Evolutionary conservation across 768 basidiomycete species (phyloP).

Genomic region (Termitomyces sp.): DNA sequence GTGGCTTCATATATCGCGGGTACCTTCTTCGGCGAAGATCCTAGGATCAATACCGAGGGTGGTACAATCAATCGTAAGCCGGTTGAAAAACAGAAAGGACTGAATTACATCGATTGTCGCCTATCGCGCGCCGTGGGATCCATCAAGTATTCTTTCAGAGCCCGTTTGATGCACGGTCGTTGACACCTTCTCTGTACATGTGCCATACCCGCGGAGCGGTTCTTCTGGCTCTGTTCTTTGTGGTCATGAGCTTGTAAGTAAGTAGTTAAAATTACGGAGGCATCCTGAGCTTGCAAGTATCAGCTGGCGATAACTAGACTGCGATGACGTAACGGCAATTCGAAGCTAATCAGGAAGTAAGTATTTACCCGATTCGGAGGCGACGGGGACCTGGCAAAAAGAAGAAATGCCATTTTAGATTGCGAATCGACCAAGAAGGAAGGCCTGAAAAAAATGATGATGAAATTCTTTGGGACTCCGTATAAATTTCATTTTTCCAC

Average conservation of each 20-base stretch:
- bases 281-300: not conserved
- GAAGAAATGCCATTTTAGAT: constrained; percentile 11
- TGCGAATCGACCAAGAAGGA: constrained; percentile 10
- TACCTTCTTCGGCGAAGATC: not conserved
- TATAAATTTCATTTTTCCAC: constrained; percentile 25
- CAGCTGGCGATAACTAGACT: too few species aligned
- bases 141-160: constrained; percentile 4
- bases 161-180: constrained; percentile 4
- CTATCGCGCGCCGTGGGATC: not conserved
- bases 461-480: constrained; percentile 1
- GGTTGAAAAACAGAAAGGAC: not conserved
- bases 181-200: constrained; percentile 13
- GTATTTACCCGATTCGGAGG: not conserved
- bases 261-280: not conserved
- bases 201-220: not conserved
- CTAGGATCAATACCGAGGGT: not conserved
- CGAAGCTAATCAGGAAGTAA: not conserved
- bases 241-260: not conserved
- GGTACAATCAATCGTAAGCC: not conserved
- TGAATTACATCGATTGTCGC: not conserved
- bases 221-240: not conserved
- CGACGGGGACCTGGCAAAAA: not conserved
- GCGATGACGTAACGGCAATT: constrained; percentile 4
- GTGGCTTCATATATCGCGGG: too few species aligned
- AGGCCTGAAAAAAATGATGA: not conserved